Percentiles rank a stretch among this genome's conserved stretches.
These are phyloP conservation scores for Cephaloascus fragrans DNA, from an alignment of 805 yeast genomes.

Conservation along the genomic window DNA sequence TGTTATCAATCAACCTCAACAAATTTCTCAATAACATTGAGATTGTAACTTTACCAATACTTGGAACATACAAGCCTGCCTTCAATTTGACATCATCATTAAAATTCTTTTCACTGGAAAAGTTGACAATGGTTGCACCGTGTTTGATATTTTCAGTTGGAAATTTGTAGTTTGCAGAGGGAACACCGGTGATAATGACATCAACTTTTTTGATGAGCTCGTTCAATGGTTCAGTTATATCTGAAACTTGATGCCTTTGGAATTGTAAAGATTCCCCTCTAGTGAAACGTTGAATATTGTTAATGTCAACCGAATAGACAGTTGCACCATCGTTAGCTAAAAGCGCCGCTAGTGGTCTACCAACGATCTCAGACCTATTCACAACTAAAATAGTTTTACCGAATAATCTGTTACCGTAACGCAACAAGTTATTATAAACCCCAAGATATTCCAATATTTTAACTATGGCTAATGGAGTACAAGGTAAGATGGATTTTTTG, in stretches of 20 bases:
- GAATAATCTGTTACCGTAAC: slow-evolving; percentile 85
- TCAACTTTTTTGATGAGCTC: slow-evolving; percentile 69
- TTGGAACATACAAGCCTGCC: slow-evolving; percentile 91
- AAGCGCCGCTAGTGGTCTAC: slow-evolving; percentile 92
- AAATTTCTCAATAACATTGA: slow-evolving; percentile 89
- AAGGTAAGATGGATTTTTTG: slow-evolving; percentile 84
- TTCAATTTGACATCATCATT: slow-evolving; percentile 69
- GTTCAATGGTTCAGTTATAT: slow-evolving; percentile 41
- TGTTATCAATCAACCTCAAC: slow-evolving; percentile 71
- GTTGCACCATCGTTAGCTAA: slow-evolving; percentile 97
- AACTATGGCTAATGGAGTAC: slow-evolving; percentile 93
- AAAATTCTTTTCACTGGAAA: slow-evolving; percentile 84
- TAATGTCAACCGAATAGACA: slow-evolving; percentile 85
- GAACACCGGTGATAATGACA: slow-evolving; percentile 94
- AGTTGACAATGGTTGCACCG: slow-evolving; percentile 88
- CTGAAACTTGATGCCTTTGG: slow-evolving; percentile 74
- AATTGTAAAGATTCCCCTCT: slow-evolving; percentile 86
- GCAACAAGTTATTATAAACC: slow-evolving; percentile 71
- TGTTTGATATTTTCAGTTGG: slow-evolving; percentile 71
- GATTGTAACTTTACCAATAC: slow-evolving; percentile 93
- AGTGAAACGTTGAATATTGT: slow-evolving; percentile 83
- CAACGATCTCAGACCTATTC: slow-evolving; percentile 93
- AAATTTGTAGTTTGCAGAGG: slow-evolving; percentile 73
- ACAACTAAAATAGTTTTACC: slow-evolving; percentile 89
- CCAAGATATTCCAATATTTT: slow-evolving; percentile 87